Base-by-base conservation (phyloP, 441 rosid genomes). In the Syzygium malaccense region DNA sequence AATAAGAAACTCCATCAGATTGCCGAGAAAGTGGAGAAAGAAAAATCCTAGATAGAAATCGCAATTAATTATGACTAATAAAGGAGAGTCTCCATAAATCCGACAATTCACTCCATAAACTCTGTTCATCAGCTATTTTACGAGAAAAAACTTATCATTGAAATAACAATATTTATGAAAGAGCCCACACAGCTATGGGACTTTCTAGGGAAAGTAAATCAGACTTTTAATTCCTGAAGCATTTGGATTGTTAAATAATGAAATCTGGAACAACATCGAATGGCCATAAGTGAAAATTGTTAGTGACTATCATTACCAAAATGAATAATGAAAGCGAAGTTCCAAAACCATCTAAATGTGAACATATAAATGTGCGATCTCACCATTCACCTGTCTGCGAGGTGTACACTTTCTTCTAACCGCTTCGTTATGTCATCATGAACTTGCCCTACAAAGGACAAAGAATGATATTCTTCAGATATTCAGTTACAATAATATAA, bases 361-460 rank as follows among this genome's bases (percentile, higher is more conserved):
- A 75, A 75, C 26, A 45, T 75, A 41, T 75, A 75, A 75, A 75
- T 75, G 14, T 14, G 49, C 25, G 58, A 55, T 87, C 71, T 85
- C 26, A 56, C 37, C 32, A 71, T 56, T 85, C 89, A 89, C 85
- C 75, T 86, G 87, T 89, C 88, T 88, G 49, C 49, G 4, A 60
- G 87, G 57, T 87, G 86, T 88, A 89, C 68, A 51, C 87, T 88
- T 66, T 64, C 90, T 84, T 87, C 88, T 92, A 92, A 87, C 85
- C 90, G 90, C 91, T 92, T 92, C 75, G 88, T 79, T 84, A 86
- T 86, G 17, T 91, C 89, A 54, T 49, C 87, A 78, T 90, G 91
- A 90, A 68, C 88, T 91, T 91, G 95, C 54, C 94, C 95, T 93
- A 62, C 88, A 45, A 92, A 89, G 88, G 28, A 55, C 37, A 92